phyloP scores from a whole-genome alignment of 2,329 filamentous ascomycete species.

The Arthrobotrys iridis region DNA sequence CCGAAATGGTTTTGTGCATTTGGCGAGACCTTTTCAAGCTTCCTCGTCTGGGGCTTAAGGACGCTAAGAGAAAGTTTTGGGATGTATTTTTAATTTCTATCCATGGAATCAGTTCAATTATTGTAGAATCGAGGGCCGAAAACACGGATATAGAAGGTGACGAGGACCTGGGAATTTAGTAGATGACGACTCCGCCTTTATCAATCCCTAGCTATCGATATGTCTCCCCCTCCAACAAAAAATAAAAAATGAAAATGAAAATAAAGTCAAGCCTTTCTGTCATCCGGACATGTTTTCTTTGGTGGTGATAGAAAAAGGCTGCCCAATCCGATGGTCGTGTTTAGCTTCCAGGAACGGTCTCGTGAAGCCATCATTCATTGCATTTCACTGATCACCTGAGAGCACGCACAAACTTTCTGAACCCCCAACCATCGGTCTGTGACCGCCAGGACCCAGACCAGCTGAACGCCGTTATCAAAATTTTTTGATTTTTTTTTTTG shows the following conservation, averaged over 20 bases:
- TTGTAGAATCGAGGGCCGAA: conserved; percentile 25
- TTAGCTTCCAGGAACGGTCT: conserved; percentile 54
- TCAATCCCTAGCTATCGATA: conserved; percentile 31
- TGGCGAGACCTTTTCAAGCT: conserved; percentile 42
- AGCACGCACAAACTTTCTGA: conserved; percentile 46
- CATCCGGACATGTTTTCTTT: conserved; percentile 20
- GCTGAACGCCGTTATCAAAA: conserved; percentile 41
- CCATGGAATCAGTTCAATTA: conserved; percentile 39
- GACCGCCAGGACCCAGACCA: conserved; percentile 36
- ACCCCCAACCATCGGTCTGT: conserved; percentile 41
- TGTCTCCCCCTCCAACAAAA: conserved; percentile 7
- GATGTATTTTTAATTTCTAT: conserved; percentile 29
- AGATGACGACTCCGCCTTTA: conserved; percentile 37
- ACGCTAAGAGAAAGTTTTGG: conserved; percentile 19
- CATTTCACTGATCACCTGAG: conserved; percentile 53
- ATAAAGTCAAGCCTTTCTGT: neutral
- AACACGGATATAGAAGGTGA: conserved; percentile 40
- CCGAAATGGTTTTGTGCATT: conserved; percentile 23
- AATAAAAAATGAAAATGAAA: neutral
- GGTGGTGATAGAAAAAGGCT: conserved; percentile 24
- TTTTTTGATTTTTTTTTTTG: neutral
- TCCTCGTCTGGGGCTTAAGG: conserved; percentile 45
- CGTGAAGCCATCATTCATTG: conserved; percentile 52
- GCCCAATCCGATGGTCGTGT: conserved; percentile 42
- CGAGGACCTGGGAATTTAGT: conserved; percentile 7